Conservation (phyloP, 192 early-diverging fungal genomes). For the Coemansia sp. region DNA sequence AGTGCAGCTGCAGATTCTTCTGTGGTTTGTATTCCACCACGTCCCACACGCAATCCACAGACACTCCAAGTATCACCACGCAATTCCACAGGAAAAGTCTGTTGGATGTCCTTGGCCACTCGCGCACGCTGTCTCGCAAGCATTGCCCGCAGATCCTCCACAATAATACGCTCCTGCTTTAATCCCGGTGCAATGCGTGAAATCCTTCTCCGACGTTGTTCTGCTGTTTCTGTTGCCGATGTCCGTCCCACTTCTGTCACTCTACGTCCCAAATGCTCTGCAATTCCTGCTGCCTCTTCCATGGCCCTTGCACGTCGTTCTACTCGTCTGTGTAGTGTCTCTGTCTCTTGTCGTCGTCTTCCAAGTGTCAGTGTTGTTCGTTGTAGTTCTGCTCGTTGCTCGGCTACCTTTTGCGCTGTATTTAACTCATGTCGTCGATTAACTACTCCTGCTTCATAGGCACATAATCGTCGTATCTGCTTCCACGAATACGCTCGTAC, state of each 20-base stretch:
- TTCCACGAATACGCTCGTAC: conserved; percentile 6
- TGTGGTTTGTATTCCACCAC: neutral
- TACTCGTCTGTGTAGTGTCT: neutral
- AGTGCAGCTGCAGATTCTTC: conserved; percentile 33
- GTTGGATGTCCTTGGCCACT: neutral
- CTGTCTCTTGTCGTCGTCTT: conserved; percentile 2
- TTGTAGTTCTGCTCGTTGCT: conserved; percentile 6
- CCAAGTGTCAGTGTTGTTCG: conserved; percentile 7
- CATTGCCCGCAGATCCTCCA: conserved; percentile 46
- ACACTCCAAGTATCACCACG: conserved; percentile 24
- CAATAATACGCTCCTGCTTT: conserved; percentile 42
- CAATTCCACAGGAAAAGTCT: conserved; percentile 21
- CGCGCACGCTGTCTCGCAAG: conserved; percentile 28
- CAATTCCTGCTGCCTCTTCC: conserved; percentile 21
- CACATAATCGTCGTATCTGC: conserved; percentile 10
- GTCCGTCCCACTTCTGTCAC: neutral
- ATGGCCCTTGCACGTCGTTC: conserved; percentile 11
- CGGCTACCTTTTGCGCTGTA: neutral
- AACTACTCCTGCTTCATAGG: conserved; percentile 8
- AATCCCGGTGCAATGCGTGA: conserved; percentile 4
- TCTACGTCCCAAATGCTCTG: neutral
- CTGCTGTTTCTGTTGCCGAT: neutral
- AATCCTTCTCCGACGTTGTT: neutral
- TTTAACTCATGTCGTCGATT: neutral
- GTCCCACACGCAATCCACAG: conserved; percentile 19